These are phyloP conservation scores for Quercus dentata DNA, from an alignment of 306 rosid species.

Conservation along the genomic window DNA sequence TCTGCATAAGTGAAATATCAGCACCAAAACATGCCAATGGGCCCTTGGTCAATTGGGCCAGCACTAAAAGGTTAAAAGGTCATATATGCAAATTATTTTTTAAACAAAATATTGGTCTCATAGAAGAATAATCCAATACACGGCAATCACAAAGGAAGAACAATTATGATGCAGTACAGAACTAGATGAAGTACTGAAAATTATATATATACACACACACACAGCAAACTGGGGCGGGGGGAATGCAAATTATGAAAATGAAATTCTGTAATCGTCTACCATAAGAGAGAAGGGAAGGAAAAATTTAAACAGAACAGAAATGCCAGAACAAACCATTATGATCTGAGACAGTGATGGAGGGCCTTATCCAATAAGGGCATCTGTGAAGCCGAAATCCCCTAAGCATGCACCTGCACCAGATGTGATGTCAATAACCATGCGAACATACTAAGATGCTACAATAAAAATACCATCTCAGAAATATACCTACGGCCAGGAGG, in stretches of 20 bases:
- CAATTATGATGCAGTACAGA: background rate
- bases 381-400: slow-evolving; percentile 97
- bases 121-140: too few species aligned
- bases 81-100: background rate
- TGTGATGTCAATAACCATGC: slow-evolving; percentile 14
- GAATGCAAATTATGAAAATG: background rate
- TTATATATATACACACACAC: too few species aligned
- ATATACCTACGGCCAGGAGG: slow-evolving; percentile 90
- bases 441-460: slow-evolving; percentile 2
- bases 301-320: background rate
- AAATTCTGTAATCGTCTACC: slow-evolving; percentile 2
- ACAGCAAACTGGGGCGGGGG: too few species aligned
- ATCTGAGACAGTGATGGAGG: slow-evolving; percentile 86
- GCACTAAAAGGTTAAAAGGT: background rate
- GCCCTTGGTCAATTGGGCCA: background rate
- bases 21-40: background rate
- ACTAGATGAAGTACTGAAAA: background rate
- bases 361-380: slow-evolving; percentile 99
- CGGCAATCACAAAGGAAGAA: background rate
- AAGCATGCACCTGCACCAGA: slow-evolving; percentile 82
- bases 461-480: slow-evolving; percentile 10
- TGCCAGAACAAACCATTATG: slow-evolving; percentile 64
- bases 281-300: slow-evolving; percentile 5
- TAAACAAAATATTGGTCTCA: too few species aligned
- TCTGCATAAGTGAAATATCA: background rate